These are phyloP conservation scores for Gracilaria caudata DNA, from an alignment of 23 red algal genomes.

Conservation along the genomic window DNA sequence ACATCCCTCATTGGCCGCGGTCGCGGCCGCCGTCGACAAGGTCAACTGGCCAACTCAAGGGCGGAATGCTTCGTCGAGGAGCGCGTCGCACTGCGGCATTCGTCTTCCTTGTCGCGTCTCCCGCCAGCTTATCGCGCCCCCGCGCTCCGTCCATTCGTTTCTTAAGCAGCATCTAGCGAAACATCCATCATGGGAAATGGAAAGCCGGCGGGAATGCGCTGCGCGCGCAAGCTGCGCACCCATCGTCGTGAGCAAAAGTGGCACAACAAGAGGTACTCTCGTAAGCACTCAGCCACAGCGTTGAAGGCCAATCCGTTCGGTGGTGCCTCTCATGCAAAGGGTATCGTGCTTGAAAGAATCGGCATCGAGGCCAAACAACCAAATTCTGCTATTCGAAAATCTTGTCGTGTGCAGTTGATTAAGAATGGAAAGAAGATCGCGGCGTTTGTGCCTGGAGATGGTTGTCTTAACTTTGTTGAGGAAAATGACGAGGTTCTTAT, in stretches of 20 bases:
- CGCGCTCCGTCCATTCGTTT: not conserved
- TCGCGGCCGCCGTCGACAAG: not conserved
- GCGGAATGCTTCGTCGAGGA: not conserved
- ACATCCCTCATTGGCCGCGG: not conserved
- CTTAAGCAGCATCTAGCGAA: not conserved
- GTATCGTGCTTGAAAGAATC: conserved; percentile 97
- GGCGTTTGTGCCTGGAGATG: conserved; percentile 97
- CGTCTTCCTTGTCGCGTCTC: no score
- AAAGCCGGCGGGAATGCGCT: conserved; percentile 87
- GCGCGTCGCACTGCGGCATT: not conserved
- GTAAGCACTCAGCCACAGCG: conserved; percentile 85
- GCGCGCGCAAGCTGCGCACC: conserved; percentile 95
- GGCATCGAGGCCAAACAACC: conserved; percentile 99
- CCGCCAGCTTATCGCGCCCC: not conserved
- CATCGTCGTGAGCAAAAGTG: conserved; percentile 91
- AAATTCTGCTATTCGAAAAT: conserved; percentile 99
- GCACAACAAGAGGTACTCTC: conserved; percentile 96
- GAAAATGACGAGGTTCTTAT: conserved; percentile 99
- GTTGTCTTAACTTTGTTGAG: conserved; percentile 97
- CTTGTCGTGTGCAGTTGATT: conserved; percentile 96
- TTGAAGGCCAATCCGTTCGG: conserved; percentile 98
- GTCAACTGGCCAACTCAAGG: not conserved
- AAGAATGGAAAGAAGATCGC: conserved; percentile 99
- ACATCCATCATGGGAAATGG: conserved; percentile 62
- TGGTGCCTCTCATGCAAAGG: conserved; percentile 98